Evolutionary conservation across 768 basidiomycete species (phyloP), one percentile per base, ranked within the genome.

Genomic region (Trametes cubensis): DNA sequence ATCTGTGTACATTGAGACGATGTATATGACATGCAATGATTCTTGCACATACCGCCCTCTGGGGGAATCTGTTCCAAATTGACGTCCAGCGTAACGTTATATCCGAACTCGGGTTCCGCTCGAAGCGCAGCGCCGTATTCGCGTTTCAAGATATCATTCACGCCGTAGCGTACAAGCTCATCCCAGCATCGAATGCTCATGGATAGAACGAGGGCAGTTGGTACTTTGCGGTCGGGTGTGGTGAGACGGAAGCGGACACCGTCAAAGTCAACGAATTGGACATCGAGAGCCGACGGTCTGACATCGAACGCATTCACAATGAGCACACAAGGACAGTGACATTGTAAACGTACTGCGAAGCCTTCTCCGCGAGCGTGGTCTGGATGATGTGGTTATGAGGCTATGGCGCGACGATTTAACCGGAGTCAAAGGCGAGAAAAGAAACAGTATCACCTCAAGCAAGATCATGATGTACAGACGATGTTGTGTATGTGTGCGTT

Each of bases 131-230:
- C 70, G 6, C 92, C 93, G 72, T 98, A 98, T 75, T 96, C 94
- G 47, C 90, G 82, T 70, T 81, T 76, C 58, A 99, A 76, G 39
- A 96, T 76, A 53, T 92, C 86, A 34, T 87, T 69, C 1, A 92
- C 97, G 47, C 96, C 97, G 70, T 92, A 96, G 55, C 83, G 80
- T 13, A 88, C 88, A 47, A 99, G 85, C 73, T 98, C 94, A 62
- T 89, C 85, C 96, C 96, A 99, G 79, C 96, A 99, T 51, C 92
- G 89, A 61, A 98, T 95, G 74, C 89, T 88, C 94, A 99, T 98
- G 30, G 96, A 98, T 21, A 99, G 83, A 41, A 92, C 78, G 21
- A 98, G 79, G 4, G 46, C 57, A 11, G 63, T 67, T n/a, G 81
- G 72, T 0, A 90, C 88, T 80, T 96, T 93, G 72, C 89, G 86